phyloP scores from a whole-genome alignment of 805 yeast genomes.

The Pichia eremophila region DNA sequence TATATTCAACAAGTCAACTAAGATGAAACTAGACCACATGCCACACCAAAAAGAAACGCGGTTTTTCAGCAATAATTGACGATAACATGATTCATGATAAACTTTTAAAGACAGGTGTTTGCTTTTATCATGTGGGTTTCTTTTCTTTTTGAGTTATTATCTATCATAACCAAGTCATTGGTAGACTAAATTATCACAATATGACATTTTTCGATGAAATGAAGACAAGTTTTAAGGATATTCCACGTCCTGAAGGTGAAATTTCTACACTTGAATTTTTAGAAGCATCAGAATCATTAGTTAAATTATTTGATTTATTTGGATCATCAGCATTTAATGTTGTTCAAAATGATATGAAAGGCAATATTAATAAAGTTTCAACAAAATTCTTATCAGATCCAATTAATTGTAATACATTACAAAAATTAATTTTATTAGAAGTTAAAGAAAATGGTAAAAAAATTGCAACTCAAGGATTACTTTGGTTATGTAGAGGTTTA shows the following conservation, averaged over 20 bases:
- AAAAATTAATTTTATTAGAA: conserved; percentile 69
- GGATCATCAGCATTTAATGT: conserved; percentile 80
- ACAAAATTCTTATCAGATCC: conserved; percentile 59
- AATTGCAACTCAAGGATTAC: conserved; percentile 82
- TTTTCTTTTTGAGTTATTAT: no score
- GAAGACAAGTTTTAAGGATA: conserved; percentile 68
- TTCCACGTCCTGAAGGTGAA: conserved; percentile 52
- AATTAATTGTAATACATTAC: conserved; percentile 54
- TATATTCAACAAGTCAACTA: no score
- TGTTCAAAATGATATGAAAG: conserved; percentile 82
- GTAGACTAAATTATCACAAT: background rate
- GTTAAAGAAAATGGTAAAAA: conserved; percentile 49
- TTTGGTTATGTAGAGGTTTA: conserved; percentile 81
- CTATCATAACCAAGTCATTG: no score
- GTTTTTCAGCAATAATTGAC: no score
- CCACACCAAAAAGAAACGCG: background rate
- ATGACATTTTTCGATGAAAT: conserved; percentile 61
- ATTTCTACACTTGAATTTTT: conserved; percentile 68
- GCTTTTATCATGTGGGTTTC: no score
- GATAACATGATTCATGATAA: no score
- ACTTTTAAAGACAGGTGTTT: no score
- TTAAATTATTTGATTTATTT: conserved; percentile 71
- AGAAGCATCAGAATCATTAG: conserved; percentile 76
- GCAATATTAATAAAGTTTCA: conserved; percentile 72
- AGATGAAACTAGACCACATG: no score